Base-by-base conservation (phyloP, 1,139 yeast species). In the Lodderomyces metapsilosis region DNA sequence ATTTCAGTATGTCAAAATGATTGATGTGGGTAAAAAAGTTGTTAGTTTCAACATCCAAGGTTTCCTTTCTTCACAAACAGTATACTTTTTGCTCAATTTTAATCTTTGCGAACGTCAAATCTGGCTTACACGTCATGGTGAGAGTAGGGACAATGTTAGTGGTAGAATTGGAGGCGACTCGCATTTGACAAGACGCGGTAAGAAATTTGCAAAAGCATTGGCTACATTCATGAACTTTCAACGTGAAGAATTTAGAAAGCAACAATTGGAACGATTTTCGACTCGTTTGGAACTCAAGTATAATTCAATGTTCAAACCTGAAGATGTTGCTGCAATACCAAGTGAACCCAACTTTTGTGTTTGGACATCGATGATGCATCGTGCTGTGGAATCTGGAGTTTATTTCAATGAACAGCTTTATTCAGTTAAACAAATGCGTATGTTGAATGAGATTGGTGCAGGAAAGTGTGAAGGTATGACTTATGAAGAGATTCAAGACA, bases 111-210 rank as follows among this genome's bases (percentile, higher is more conserved):
- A 88, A 59, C 78, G 98, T 46, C 96, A 88, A 61, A 89, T 92
- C 40, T 92, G 97, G 95, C 85, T 92, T 49, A 84, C 97, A 1
- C 77, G 98, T 48, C 97, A 91, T 57, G 98, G 98, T 40, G 98
- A 92, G 62, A 81, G 91, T 49, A 76, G 76, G 36, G 96, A 88
- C 58, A 92, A 91, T 59, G 82, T 88, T 23, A 62, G 71, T 40
- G 98, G 98, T 8, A 74, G 80, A 45, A 87, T 92, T 50, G 98
- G 98, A 13, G 97, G 98, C 17, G 94, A 92, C 59, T 84, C 96
- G 1, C 71, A 71, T 23, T 68, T 92, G 40, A 92, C 98, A 0
- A 74, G 77, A 46, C 77, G 96, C 42, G 98, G 98, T 22, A 63
- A 62, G 25, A 82, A 76, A 55, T 92, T 88, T 58, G 71, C 95